These are phyloP conservation scores for Scytalidium lignicola DNA, from an alignment of 2,329 filamentous ascomycete genomes.

Conservation along the genomic window DNA sequence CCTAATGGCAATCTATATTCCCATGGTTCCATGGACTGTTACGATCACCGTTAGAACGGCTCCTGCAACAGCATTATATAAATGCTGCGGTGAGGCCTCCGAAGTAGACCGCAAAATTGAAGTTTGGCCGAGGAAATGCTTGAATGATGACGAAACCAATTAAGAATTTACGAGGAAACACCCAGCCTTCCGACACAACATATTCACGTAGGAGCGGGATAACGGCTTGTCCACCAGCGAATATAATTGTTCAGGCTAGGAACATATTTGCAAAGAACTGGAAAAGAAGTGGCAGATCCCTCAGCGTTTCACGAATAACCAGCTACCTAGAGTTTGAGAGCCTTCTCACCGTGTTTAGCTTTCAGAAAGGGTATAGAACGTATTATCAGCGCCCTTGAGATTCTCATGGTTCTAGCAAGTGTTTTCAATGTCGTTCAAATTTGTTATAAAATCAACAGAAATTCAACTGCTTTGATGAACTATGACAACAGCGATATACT, in stretches of 20 bases:
- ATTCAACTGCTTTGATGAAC: no score
- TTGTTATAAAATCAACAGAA: no score
- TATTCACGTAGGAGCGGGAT: slow-evolving; percentile 58
- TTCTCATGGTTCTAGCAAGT: no score
- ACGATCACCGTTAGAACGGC: slow-evolving; percentile 44
- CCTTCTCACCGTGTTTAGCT: no score
- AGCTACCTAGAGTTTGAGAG: no score
- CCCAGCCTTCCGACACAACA: slow-evolving; percentile 65
- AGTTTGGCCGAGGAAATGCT: slow-evolving; percentile 60
- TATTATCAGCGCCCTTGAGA: no score
- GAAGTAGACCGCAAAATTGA: slow-evolving; percentile 56
- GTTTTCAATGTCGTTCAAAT: no score
- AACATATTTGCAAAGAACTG: slow-evolving; percentile 68
- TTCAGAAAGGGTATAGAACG: no score
- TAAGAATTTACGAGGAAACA: slow-evolving; percentile 64
- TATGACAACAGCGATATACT: no score
- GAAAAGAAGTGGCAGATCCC: slow-evolving; percentile 38
- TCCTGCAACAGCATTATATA: slow-evolving; percentile 31
- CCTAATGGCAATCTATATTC: slow-evolving; percentile 48
- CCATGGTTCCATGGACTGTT: slow-evolving; percentile 45
- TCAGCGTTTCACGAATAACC: slow-evolving; percentile 40
- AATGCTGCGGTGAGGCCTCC: slow-evolving; percentile 43
- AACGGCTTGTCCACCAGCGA: slow-evolving; percentile 58
- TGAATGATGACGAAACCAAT: slow-evolving; percentile 69
- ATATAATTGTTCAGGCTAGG: slow-evolving; percentile 57